Evolutionary conservation across 2,329 filamentous ascomycete genomes (phyloP).

Genomic region (Lachnellula hyalina): DNA sequence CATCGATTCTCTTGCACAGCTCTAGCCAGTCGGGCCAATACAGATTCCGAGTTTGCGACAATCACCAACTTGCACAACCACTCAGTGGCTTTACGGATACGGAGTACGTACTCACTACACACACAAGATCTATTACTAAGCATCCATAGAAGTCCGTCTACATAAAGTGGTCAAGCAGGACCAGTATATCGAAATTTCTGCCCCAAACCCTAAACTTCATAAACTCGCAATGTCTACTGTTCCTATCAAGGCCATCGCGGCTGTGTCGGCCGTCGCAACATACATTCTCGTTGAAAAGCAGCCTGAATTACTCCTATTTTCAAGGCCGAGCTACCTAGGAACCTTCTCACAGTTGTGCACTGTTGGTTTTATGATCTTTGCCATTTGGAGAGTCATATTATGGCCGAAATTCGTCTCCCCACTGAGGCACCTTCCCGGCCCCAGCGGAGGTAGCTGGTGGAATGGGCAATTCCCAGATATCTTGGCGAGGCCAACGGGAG

Average conservation of each 20-base stretch:
- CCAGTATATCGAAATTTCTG: neutral
- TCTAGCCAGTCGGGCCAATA: too few species aligned
- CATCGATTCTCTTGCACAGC: too few species aligned
- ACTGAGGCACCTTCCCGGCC: conserved; percentile 50
- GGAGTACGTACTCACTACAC: too few species aligned
- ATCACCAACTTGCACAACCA: too few species aligned
- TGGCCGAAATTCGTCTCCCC: conserved; percentile 56
- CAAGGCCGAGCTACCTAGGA: conserved; percentile 30
- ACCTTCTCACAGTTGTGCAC: conserved; percentile 38
- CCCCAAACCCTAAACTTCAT: too few species aligned
- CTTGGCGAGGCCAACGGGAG: conserved; percentile 35
- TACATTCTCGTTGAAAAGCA: conserved; percentile 19
- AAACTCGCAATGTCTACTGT: conserved; percentile 6
- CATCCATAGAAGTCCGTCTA: too few species aligned
- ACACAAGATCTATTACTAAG: too few species aligned
- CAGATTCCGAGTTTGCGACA: too few species aligned
- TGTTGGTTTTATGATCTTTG: conserved; percentile 32
- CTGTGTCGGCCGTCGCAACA: conserved; percentile 18
- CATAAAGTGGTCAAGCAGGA: too few species aligned
- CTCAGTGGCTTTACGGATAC: too few species aligned
- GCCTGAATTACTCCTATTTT: conserved; percentile 23
- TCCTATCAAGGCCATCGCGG: conserved; percentile 23
- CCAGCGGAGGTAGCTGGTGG: conserved; percentile 39
- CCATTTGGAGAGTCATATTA: conserved; percentile 41
- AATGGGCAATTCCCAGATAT: conserved; percentile 40